Evolutionary conservation across 148 eudicot genomes (phyloP), one percentile per base, ranked within the genome.

Genomic region (Vaccinium myrtillus): DNA sequence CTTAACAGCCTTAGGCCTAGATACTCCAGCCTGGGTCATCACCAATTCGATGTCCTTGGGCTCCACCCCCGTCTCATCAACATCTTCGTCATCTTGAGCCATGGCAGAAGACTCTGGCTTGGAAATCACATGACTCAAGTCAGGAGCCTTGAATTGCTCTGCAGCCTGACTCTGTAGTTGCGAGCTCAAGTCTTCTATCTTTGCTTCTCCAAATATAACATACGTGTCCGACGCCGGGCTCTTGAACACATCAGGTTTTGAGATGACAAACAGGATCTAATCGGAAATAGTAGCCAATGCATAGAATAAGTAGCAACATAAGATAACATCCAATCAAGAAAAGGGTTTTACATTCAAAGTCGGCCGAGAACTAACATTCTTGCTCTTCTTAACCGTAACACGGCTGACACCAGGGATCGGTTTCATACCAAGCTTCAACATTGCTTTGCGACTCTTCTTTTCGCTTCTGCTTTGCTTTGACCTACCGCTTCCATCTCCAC

Each of bases 131-230:
- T 87, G 84, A 89, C 92, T 88, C 85, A 94, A 85, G 84, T 94
- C 90, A 4, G 98, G 98, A 80, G 94, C 91, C 90, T 89, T 95
- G 87, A 95, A 95, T 82, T 95, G 98, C 89, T 95, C 95, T 2
- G 98, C 98, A n/a, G 98, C 98, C 83, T 94, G 98, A 14, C 90
- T 87, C 84, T 95, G 98, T 23, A 95, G 90, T 78, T 95, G 98
- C 8, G 98, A 94, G 92, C 97, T 95, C 91, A 95, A 82, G 84
- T 95, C 97, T 84, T 95, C 98, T n/a, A 95, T 95, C 93, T 95
- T 95, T 13, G 98, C 98, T 87, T 95, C 97, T 1, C 97, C 98
- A 82, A 95, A 90, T 63, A 95, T 89, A 48, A 93, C 94, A 69
- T 95, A 95, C 1, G 98, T 93, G 71, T 95, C 98, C 32, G 98